Evolutionary conservation across 2,329 filamentous ascomycete species (phyloP).

Genomic region (Penicillium freii): DNA sequence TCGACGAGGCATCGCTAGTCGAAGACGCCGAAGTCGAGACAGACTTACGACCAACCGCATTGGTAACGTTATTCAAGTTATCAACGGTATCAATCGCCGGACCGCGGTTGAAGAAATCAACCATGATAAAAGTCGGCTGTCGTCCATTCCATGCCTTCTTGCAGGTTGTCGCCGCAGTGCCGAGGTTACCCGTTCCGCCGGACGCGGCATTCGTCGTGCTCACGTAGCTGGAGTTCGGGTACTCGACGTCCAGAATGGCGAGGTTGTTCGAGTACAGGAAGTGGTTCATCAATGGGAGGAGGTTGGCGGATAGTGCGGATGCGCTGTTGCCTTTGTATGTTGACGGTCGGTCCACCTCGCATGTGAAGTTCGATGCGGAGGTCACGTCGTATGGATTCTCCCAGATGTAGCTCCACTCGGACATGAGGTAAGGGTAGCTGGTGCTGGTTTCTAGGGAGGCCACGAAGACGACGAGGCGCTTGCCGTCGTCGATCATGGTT

Average conservation of each 20-base stretch:
- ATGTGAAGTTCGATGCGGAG: constrained; percentile 65
- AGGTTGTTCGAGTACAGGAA: constrained; percentile 61
- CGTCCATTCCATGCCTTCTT: constrained; percentile 55
- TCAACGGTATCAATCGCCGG: constrained; percentile 69
- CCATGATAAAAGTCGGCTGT: constrained; percentile 69
- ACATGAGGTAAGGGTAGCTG: constrained; percentile 44
- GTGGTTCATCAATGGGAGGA: constrained; percentile 76
- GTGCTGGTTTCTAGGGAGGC: constrained; percentile 47
- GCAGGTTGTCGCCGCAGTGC: constrained; percentile 52
- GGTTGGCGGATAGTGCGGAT: constrained; percentile 55
- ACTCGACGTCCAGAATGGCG: constrained; percentile 54
- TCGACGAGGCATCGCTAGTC: constrained; percentile 29
- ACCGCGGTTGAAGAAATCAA: constrained; percentile 76
- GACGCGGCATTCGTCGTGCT: constrained; percentile 64
- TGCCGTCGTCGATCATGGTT: constrained; percentile 62
- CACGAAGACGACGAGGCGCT: constrained; percentile 67
- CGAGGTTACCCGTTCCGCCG: constrained; percentile 55
- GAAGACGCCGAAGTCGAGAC: constrained; percentile 30
- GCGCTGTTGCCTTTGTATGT: constrained; percentile 48
- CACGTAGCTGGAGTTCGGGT: constrained; percentile 62
- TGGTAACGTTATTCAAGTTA: constrained; percentile 58
- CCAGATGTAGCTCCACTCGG: constrained; percentile 56
- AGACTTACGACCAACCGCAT: constrained; percentile 44
- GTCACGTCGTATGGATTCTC: constrained; percentile 70
- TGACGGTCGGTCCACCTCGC: constrained; percentile 65